Conservation (phyloP, 148 eudicot genomes). For the Tetragonia tetragonoides region DNA sequence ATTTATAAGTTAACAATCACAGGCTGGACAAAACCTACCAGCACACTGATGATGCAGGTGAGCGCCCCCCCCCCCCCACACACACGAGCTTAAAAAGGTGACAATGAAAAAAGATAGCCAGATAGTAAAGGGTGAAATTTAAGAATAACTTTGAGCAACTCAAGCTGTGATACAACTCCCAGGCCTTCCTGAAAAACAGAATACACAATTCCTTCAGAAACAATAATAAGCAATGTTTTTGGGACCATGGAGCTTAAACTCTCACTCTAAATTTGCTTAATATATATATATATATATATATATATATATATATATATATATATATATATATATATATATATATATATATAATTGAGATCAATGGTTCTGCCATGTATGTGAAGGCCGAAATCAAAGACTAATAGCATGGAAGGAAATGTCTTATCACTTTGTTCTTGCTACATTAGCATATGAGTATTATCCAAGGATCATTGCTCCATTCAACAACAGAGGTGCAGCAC, state of each 20-base stretch:
- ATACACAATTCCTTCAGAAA: constrained; percentile 1
- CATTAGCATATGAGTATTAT: not conserved
- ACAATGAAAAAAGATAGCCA: not conserved
- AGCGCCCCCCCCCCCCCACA: too few relatives aligned
- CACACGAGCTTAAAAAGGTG: too few relatives aligned
- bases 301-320: too few relatives aligned
- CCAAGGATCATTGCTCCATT: constrained; percentile 1
- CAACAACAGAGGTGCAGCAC: not conserved
- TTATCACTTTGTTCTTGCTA: not conserved
- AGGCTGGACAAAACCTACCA: too few relatives aligned
- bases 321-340: too few relatives aligned
- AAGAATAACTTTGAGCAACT: constrained; percentile 53
- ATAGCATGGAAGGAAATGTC: not conserved
- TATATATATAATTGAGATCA: not conserved
- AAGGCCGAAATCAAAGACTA: not conserved
- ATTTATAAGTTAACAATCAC: too few relatives aligned
- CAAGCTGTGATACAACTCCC: constrained; percentile 60
- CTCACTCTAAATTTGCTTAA: not conserved
- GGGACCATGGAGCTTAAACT: not conserved
- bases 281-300: not conserved
- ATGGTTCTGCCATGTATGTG: not conserved
- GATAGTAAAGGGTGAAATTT: not conserved
- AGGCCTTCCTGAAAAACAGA: constrained; percentile 36
- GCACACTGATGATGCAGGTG: too few relatives aligned
- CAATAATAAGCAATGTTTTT: not conserved